A percentile compares a stretch with the other conserved stretches of the same genome.
phyloP scores from a whole-genome alignment of 495 filamentous ascomycete genomes.

The Clohesyomyces aquaticus region DNA sequence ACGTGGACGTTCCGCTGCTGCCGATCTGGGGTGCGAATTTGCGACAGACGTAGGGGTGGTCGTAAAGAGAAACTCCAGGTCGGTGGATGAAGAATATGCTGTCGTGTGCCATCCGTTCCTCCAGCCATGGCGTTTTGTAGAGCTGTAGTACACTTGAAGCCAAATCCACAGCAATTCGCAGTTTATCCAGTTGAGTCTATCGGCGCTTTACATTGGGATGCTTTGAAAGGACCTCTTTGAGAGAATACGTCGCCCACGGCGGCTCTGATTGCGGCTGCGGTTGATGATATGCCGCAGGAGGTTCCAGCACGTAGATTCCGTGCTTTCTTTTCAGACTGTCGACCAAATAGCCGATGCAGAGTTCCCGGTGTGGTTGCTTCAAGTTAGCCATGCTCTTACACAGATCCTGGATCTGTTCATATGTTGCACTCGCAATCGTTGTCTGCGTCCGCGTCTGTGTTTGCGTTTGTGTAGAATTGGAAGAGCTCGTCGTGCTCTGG shows the following conservation, averaged over 20 bases:
- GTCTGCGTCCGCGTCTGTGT: background rate
- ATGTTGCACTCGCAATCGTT: background rate
- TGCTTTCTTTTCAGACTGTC: conserved; percentile 16
- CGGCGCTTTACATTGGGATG: conserved; percentile 2
- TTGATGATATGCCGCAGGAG: background rate
- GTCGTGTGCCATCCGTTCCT: conserved; percentile 38
- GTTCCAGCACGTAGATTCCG: conserved; percentile 20
- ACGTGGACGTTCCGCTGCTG: background rate
- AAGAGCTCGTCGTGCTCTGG: background rate
- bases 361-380: conserved; percentile 15
- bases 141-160: conserved; percentile 48
- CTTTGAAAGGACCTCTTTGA: conserved; percentile 6
- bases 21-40: conserved; percentile 3
- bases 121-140: conserved; percentile 46
- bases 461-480: too few species aligned
- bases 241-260: conserved; percentile 13
- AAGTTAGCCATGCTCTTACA: conserved; percentile 11
- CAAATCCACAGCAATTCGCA: conserved; percentile 44
- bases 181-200: conserved; percentile 41
- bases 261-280: too few species aligned
- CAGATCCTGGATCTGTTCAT: conserved; percentile 23
- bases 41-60: conserved; percentile 21
- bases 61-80: conserved; percentile 19
- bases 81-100: conserved; percentile 39
- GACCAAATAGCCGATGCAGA: conserved; percentile 22